Percentiles rank a stretch among this genome's conserved stretches.
Evolutionary conservation across 306 rosid species (phyloP).

Genomic region (Vigna nakashimae): DNA sequence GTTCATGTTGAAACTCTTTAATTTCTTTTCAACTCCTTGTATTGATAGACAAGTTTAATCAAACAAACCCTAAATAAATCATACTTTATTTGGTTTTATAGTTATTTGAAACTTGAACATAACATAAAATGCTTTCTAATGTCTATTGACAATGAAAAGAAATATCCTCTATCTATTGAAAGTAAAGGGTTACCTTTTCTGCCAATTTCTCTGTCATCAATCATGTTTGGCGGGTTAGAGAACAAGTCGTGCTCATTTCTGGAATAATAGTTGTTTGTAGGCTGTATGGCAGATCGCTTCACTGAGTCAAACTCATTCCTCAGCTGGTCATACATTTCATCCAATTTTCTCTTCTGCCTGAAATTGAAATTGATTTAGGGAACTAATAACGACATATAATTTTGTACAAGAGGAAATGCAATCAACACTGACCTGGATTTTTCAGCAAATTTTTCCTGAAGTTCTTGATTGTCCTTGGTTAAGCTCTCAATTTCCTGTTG

Average conservation of each 20-base stretch:
- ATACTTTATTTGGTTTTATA: constrained; percentile 16
- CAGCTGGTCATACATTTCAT: constrained; percentile 98
- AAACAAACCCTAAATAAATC: background rate
- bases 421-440: constrained; percentile 73
- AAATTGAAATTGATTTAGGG: constrained; percentile 31
- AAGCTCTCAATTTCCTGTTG: constrained; percentile 88
- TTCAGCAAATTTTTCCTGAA: constrained; percentile 97
- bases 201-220: constrained; percentile 75
- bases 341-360: constrained; percentile 99
- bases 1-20: too few relatives aligned
- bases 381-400: constrained; percentile 40
- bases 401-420: constrained; percentile 18
- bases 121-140: background rate
- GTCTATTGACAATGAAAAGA: constrained; percentile 16
- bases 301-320: constrained; percentile 79
- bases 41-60: background rate
- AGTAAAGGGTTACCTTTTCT: constrained; percentile 76
- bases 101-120: constrained; percentile 13
- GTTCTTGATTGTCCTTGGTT: constrained; percentile 98
- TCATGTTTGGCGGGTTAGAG: constrained; percentile 69
- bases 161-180: constrained; percentile 24
- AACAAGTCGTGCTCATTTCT: constrained; percentile 90
- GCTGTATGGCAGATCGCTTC: constrained; percentile 90
- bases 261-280: constrained; percentile 76
- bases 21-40: background rate